A percentile compares a stretch with the other conserved stretches of the same genome.
phyloP scores from a whole-genome alignment of 768 basidiomycete genomes.

The Cubamyces sp. region DNA sequence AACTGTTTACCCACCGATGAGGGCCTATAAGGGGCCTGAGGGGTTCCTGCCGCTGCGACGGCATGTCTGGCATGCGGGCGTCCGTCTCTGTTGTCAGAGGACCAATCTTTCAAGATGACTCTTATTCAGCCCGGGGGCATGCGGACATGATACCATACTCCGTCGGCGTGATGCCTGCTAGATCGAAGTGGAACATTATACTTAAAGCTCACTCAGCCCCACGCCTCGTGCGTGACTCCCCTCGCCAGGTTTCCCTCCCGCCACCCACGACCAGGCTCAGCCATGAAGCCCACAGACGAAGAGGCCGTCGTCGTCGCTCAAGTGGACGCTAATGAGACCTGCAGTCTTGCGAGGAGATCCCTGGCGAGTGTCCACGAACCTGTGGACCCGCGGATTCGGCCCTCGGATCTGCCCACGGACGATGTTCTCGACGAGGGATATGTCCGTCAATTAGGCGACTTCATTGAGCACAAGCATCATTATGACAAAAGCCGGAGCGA shows the following conservation, averaged over 20 bases:
- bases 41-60: not conserved
- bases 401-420: slow-evolving; percentile 36
- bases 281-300: slow-evolving; percentile 18
- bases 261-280: not conserved
- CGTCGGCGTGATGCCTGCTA: not conserved
- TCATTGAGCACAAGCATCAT: slow-evolving; percentile 33
- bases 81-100: no score
- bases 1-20: no score
- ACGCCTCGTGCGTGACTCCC: slow-evolving; percentile 1
- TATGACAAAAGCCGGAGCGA: slow-evolving; percentile 16
- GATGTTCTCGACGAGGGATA: slow-evolving; percentile 40
- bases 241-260: not conserved
- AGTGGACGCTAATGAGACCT: not conserved
- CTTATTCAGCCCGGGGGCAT: slow-evolving; percentile 1
- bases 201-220: no score
- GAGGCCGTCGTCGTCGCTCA: slow-evolving; percentile 16
- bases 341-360: slow-evolving; percentile 22
- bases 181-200: not conserved
- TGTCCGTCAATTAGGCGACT: slow-evolving; percentile 37
- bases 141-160: slow-evolving; percentile 1
- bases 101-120: not conserved
- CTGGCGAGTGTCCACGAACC: slow-evolving; percentile 32
- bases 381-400: slow-evolving; percentile 44
- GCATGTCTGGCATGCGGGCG: not conserved
- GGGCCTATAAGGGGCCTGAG: no score